A percentile compares a stretch with the other conserved stretches of the same genome.
phyloP scores from a whole-genome alignment of 2,329 filamentous ascomycete genomes.

The Fusarium setosum region DNA sequence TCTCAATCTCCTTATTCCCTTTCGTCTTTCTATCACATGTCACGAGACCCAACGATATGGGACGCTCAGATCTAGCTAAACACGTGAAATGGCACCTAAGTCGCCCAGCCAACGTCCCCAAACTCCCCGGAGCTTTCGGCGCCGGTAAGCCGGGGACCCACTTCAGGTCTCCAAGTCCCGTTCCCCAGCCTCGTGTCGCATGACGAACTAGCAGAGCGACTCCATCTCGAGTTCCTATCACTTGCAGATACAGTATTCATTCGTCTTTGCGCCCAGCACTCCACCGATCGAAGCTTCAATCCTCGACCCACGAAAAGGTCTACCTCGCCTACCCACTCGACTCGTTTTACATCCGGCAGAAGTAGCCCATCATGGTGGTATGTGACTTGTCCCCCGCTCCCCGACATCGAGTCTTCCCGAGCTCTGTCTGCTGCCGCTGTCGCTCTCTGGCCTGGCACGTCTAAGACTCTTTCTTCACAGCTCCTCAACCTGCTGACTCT shows the following conservation, averaged over 20 bases:
- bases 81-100: conserved; percentile 32
- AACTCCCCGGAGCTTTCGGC: conserved; percentile 39
- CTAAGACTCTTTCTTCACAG: conserved; percentile 56
- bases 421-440: conserved; percentile 33
- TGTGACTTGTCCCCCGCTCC: conserved; percentile 29
- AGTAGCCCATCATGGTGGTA: conserved; percentile 49
- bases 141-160: conserved; percentile 34
- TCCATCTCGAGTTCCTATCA: conserved; percentile 34
- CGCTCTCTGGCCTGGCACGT: conserved; percentile 40
- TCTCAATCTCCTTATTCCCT: neutral
- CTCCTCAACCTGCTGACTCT: conserved; percentile 76
- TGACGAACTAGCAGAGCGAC: conserved; percentile 38
- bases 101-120: neutral
- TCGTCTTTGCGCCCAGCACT: neutral
- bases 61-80: neutral
- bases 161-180: conserved; percentile 21
- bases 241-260: conserved; percentile 5
- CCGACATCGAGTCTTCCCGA: conserved; percentile 14
- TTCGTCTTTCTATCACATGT: conserved; percentile 10
- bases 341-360: neutral
- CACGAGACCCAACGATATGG: conserved; percentile 3
- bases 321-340: conserved; percentile 1
- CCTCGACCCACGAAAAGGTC: neutral
- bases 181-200: conserved; percentile 37
- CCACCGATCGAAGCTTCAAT: neutral